phyloP scores from a whole-genome alignment of 129 eudicot genomes.

The Flaveria brownii region DNA sequence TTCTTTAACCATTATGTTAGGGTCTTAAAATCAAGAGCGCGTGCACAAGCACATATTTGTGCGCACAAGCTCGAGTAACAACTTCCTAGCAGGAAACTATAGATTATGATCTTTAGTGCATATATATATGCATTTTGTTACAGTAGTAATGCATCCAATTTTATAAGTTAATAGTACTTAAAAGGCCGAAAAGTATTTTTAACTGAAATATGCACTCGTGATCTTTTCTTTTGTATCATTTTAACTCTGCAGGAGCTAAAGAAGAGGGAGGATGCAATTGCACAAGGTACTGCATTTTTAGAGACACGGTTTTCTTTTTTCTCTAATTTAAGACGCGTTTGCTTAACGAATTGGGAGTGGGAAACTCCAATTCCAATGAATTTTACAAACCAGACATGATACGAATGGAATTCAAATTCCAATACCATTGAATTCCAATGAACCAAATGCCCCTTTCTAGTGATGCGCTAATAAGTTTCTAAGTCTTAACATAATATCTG shows the following conservation, averaged over 20 bases:
- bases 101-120: not conserved
- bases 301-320: not conserved
- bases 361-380: too few species aligned
- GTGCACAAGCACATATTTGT: not conserved
- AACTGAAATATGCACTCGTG: not conserved
- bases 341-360: too few species aligned
- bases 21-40: not conserved
- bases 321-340: not conserved
- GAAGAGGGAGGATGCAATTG: slow-evolving; percentile 78
- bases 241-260: slow-evolving; percentile 57
- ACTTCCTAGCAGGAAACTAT: not conserved
- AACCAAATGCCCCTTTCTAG: not conserved
- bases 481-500: not conserved
- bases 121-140: not conserved
- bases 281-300: slow-evolving; percentile 49
- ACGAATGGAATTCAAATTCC: too few species aligned
- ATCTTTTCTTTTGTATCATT: not conserved
- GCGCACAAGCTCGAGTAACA: not conserved
- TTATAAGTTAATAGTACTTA: not conserved
- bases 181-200: not conserved
- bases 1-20: slow-evolving; percentile 1
- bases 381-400: too few species aligned
- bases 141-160: not conserved
- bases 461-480: slow-evolving; percentile 15
- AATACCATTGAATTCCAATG: too few species aligned